Evolutionary conservation across 257 asterid genomes (phyloP).

Genomic region (Ophiorrhiza pumila): DNA sequence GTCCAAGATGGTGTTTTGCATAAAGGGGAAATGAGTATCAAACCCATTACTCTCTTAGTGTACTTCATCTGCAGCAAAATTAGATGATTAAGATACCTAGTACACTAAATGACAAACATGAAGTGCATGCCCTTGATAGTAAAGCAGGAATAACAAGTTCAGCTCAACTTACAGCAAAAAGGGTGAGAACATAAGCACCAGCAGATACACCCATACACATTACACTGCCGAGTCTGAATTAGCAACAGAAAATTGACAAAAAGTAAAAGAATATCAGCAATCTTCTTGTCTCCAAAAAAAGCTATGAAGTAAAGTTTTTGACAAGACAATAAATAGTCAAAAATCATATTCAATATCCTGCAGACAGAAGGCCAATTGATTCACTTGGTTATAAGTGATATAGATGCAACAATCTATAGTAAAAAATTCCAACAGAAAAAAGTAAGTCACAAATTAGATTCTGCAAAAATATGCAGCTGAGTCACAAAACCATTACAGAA

Average conservation of each 20-base stretch:
- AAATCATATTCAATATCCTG: not conserved
- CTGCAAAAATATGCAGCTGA: constrained; percentile 2
- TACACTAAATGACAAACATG: not conserved
- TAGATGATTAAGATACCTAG: constrained; percentile 17
- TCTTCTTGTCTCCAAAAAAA: not conserved
- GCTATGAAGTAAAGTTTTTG: not conserved
- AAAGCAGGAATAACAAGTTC: constrained; percentile 15
- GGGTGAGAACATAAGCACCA: constrained; percentile 90
- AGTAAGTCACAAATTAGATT: constrained; percentile 8
- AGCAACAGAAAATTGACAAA: constrained; percentile 3
- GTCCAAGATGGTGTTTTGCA: constrained; percentile 98
- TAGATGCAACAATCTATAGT: not conserved
- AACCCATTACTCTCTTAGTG: constrained; percentile 69
- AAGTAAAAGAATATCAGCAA: constrained; percentile 8
- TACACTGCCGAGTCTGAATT: constrained; percentile 77
- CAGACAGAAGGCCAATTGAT: not conserved
- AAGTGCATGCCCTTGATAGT: constrained; percentile 6
- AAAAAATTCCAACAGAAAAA: not conserved
- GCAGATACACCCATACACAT: constrained; percentile 97
- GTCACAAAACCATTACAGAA: not conserved
- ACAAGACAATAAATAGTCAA: not conserved
- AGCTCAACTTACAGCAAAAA: constrained; percentile 72
- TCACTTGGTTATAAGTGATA: not conserved
- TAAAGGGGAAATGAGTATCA: constrained; percentile 91
- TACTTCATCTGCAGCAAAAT: constrained; percentile 60